Evolutionary conservation across 1,284 basidiomycete genomes (phyloP), one percentile per base, ranked within the genome.

Genomic region (Caloboletus inedulis): DNA sequence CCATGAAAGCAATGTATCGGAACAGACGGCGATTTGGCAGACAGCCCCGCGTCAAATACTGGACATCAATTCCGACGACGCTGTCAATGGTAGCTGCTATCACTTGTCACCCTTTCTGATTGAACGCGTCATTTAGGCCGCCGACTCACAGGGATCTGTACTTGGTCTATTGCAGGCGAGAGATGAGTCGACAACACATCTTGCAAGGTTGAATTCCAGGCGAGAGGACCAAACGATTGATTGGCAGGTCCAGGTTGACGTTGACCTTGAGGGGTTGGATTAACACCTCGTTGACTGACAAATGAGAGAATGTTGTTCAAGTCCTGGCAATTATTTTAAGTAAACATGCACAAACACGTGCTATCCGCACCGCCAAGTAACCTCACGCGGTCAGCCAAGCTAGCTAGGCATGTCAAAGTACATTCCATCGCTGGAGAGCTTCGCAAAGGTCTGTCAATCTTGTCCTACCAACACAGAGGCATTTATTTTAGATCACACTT

Each of bases 341-440:
- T 27, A 65, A 67, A 65, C 52, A 62, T 7, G 39, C 2, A 27
- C 53, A 66, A 68, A 66, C 16, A 68, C 27, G 2, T 21, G n/a
- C 41, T 25, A 12, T 18, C 27, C 10, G 12, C 7, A 14, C 13
- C 1, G 45, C 42, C 42, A 29, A 47, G 42, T 14, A n/a, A 16
- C 23, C 16, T 21, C 21, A 27, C 13, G 19, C 25, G 23, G 47
- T 57, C 36, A 42, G 50, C 35, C 33, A 55, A 36, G 25, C 31
- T n/a, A n/a, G n/a, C 31, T 23, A 41, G 42, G 46, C 52, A 69
- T 69, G 63, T 65, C 57, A 27, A 59, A 54, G 47, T 64, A 78
- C 51, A 62, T 85, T 25, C 84, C 84, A 13, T 78, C 79, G 4
- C 59, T 87, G 3, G 81, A 84, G 60, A 77, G 73, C 10, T 79